phyloP scores from a whole-genome alignment of 2,329 filamentous ascomycete species.

The Stemphylium lycopersici region DNA sequence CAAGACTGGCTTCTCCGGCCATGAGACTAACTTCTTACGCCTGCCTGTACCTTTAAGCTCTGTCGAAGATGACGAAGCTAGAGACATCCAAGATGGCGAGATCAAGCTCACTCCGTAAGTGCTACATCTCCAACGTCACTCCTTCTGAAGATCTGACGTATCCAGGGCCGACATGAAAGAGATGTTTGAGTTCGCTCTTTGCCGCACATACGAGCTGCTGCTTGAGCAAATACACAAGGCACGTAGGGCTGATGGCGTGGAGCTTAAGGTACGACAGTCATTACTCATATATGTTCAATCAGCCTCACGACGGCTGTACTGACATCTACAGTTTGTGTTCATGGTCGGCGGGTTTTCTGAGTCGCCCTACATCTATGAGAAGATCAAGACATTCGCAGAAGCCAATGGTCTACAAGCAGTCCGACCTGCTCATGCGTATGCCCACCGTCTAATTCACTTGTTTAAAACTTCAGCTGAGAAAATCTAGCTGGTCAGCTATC shows the following conservation, averaged over 20 bases:
- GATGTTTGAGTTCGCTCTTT: slow-evolving; percentile 26
- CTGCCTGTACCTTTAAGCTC: too few relatives aligned
- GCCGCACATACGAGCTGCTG: slow-evolving; percentile 20
- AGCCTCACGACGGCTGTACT: too few relatives aligned
- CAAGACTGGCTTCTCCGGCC: too few relatives aligned
- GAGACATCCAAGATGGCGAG: slow-evolving; percentile 34
- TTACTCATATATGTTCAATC: neutral
- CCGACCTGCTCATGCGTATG: slow-evolving; percentile 28
- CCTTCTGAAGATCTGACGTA: too few relatives aligned
- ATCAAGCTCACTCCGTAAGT: slow-evolving; percentile 29
- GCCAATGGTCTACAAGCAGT: slow-evolving; percentile 9
- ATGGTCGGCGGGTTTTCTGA: slow-evolving; percentile 40
- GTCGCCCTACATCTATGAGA: slow-evolving; percentile 26
- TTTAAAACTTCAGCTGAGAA: too few relatives aligned
- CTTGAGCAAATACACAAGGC: slow-evolving; percentile 16
- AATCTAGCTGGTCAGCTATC: slow-evolving; percentile 39
- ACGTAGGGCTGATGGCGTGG: neutral
- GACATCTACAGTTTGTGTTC: slow-evolving; percentile 22
- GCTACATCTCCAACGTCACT: too few relatives aligned
- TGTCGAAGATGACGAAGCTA: slow-evolving; percentile 17
- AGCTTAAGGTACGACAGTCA: slow-evolving; percentile 14
- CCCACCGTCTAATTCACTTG: too few relatives aligned
- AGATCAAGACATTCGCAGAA: slow-evolving; percentile 16
- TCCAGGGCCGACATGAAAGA: slow-evolving; percentile 23
- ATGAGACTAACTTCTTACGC: too few relatives aligned